Conservation (phyloP, 129 eudicot genomes). For the Gnaphalium uliginosum region DNA sequence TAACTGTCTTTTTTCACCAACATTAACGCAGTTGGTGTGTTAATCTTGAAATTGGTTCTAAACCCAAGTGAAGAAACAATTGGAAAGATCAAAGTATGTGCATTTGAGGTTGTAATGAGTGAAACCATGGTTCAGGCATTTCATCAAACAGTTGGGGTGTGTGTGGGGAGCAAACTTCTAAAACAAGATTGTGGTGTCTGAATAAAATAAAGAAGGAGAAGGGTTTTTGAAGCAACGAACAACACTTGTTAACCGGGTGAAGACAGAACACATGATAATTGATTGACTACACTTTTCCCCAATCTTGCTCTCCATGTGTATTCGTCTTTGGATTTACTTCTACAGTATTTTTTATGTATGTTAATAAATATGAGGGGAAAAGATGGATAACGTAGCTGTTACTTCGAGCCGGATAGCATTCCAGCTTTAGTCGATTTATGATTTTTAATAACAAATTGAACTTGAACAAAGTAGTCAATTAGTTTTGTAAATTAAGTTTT, state of each 20-base stretch:
- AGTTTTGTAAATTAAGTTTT: too few species aligned
- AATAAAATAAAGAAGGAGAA: not conserved
- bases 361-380: too few species aligned
- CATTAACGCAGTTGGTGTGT: not conserved
- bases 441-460: too few species aligned
- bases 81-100: conserved; percentile 31
- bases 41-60: conserved; percentile 18
- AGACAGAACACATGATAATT: not conserved
- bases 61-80: conserved; percentile 19
- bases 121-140: conserved; percentile 88
- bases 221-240: conserved; percentile 30
- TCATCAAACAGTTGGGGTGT: conserved; percentile 59
- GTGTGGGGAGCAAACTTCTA: not conserved
- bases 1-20: conserved; percentile 6
- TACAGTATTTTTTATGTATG: too few species aligned
- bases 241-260: not conserved
- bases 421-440: too few species aligned
- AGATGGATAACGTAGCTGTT: too few species aligned
- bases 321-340: not conserved
- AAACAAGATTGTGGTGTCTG: not conserved
- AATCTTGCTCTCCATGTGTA: conserved; percentile 1
- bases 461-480: too few species aligned
- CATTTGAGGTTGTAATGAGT: conserved; percentile 29
- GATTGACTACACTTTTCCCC: not conserved
- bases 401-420: too few species aligned